Percentiles rank a stretch among this genome's conserved stretches.
Evolutionary conservation across 2,329 filamentous ascomycete species (phyloP).

Genomic region (Fusarium multiceps): DNA sequence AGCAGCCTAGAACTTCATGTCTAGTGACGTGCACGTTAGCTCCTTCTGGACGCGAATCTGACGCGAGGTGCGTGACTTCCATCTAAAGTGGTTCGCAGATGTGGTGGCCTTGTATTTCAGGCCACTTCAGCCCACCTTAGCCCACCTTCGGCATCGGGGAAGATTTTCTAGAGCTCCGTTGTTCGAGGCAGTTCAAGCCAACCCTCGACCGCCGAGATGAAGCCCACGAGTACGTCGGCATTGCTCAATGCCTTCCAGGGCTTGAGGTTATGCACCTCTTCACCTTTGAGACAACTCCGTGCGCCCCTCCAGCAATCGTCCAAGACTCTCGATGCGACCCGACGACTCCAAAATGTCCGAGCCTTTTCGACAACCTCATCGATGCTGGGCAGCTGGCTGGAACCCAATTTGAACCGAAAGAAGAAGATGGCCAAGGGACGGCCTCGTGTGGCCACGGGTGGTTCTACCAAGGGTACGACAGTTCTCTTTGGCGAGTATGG

Average conservation of each 20-base stretch:
- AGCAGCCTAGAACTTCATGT: conserved; percentile 46
- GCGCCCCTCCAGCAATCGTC: conserved; percentile 48
- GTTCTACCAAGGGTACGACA: conserved; percentile 91
- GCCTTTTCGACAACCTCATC: conserved; percentile 78
- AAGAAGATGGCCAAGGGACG: conserved; percentile 93
- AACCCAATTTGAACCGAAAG: conserved; percentile 79
- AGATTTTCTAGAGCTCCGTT: conserved; percentile 51
- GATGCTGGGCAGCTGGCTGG: conserved; percentile 78
- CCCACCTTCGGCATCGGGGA: conserved; percentile 30
- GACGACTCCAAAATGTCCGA: conserved; percentile 62
- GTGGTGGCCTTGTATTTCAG: conserved; percentile 38
- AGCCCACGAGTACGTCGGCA: conserved; percentile 56
- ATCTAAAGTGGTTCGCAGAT: conserved; percentile 46
- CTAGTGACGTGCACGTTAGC: conserved; percentile 51
- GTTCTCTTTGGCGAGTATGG: conserved; percentile 98
- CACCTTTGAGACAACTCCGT: conserved; percentile 54
- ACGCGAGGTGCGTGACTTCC: conserved; percentile 57
- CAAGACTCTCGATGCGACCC: conserved; percentile 47
- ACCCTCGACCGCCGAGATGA: conserved; percentile 56
- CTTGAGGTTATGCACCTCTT: conserved; percentile 58
- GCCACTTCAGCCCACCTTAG: conserved; percentile 21
- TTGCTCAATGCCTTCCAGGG: conserved; percentile 64
- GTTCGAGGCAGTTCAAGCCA: conserved; percentile 42
- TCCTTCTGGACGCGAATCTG: conserved; percentile 55
- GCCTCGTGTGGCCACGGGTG: conserved; percentile 87